Conservation (phyloP, 106 monocot genomes). For the Dioscorea alata region DNA sequence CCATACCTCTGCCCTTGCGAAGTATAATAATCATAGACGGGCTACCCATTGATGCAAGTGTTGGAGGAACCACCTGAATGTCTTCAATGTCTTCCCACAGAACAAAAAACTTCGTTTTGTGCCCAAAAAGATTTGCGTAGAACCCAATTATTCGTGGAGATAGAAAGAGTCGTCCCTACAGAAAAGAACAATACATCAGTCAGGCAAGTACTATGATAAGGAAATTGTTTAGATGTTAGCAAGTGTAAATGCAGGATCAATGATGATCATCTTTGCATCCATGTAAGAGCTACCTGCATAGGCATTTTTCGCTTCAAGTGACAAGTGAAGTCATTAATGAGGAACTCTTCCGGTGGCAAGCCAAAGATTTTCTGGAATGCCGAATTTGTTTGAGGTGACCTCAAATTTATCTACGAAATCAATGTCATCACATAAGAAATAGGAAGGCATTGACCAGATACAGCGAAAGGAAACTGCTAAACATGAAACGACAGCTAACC, state of each 20-base stretch:
- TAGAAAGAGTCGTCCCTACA: slow-evolving; percentile 84
- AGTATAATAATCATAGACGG: slow-evolving; percentile 77
- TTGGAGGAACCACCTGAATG: slow-evolving; percentile 67
- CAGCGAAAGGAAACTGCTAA: neutral
- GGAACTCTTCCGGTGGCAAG: slow-evolving; percentile 80
- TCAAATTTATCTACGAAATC: slow-evolving; percentile 53
- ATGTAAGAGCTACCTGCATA: slow-evolving; percentile 44
- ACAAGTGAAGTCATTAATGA: slow-evolving; percentile 87
- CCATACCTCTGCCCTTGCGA: slow-evolving; percentile 56
- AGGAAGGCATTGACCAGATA: neutral
- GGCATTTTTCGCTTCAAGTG: slow-evolving; percentile 94
- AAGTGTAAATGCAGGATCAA: too few species aligned
- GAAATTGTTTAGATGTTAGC: neutral
- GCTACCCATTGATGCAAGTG: slow-evolving; percentile 62
- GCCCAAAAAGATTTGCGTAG: slow-evolving; percentile 76
- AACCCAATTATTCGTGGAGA: slow-evolving; percentile 87
- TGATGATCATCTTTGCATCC: too few species aligned
- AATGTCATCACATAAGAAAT: neutral
- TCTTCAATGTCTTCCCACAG: slow-evolving; percentile 91
- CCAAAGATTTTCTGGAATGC: slow-evolving; percentile 77
- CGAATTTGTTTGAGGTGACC: slow-evolving; percentile 78
- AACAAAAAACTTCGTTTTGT: slow-evolving; percentile 86
- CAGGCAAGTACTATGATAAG: neutral
- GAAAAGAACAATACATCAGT: neutral
- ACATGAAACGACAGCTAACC: slow-evolving; percentile 21